Base-by-base conservation (phyloP, 208 protist genomes). In the Angomonas ambiguus region DNA sequence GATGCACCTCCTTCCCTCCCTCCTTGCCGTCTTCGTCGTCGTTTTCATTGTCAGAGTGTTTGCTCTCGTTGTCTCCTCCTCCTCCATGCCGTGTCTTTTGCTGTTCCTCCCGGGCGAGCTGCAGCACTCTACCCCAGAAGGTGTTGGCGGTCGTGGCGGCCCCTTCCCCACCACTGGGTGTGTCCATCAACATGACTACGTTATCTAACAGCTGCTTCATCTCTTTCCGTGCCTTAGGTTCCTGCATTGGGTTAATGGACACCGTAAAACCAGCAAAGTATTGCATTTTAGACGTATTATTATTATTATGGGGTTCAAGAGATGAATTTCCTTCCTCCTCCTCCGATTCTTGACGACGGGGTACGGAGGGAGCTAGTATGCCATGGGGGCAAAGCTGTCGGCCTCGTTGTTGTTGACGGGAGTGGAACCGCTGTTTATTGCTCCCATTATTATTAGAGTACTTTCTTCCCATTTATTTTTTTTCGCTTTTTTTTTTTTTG, bases 371-470 rank as follows among this genome's bases (percentile, higher is more conserved):
- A 55, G 38, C 38, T 48, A 87, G 61, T 10, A 57, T 64, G 35
- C 72, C 77, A 53, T 94, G 85, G 20, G 88, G 88, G 25, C 88
- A 55, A 10, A 94, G 74, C 67, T 91, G 74, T 27, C 74, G 67
- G 48, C 82, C 84, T 33, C 84, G 67, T 20, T 80, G 72, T 56
- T 79, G 55, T 59, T 79, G 53, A 31, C 25, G 53, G 53, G 53
- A 79, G 71, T 94, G 88, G 51, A 82, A 83, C 42, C 81, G 83
- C 68, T 90, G 88, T 53, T 53, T 53, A 5, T 20, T n/a, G 18
- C 8, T 20, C 5, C 45, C 45, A 20, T 53, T 24, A 53, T 53
- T 4, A n/a, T 20, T 5, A 53, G 5, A 4, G 45, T 53, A 53
- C 10, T 4, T 5, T n/a, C 4, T 27, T 27, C 20, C 45, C 45